Evolutionary conservation across 805 yeast species (phyloP), one percentile per base, ranked within the genome.

Genomic region (Suhomyces prunicola): DNA sequence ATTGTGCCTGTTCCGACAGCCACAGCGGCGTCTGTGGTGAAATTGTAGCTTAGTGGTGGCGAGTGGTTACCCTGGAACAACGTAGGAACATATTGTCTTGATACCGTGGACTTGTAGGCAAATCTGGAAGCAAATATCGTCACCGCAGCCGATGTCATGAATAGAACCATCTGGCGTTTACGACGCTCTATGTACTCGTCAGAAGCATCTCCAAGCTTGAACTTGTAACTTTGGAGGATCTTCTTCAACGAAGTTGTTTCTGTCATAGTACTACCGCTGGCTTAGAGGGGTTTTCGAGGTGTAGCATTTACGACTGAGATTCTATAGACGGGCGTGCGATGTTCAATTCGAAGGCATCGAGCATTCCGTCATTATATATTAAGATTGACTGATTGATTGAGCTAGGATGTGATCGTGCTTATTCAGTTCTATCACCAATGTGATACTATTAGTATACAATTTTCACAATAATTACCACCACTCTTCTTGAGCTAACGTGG

Each of bases 1-100:
- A 87, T 70, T 0, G 96, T 82, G 1, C 97, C 96, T 41, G 88
- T 86, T 0, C 86, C 83, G 2, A 92, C 90, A 0, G 97, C 97
- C 41, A 85, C 83, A 33, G 90, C 82, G 1, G 97, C 97, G 66
- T 91, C 97, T 51, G 83, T 81, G 56, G 88, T 84, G 65, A 88
- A 85, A 29, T 88, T 86, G 63, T 86, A 87, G 41, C 76, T 63
- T n/a, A 84, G 77, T 5, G 97, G 97, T 2, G 96, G 96, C 53
- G 83, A 80, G 62, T 90, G 93, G 69, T 91, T 91, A 10, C 92
- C 90, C 61, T 89, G 91, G 69, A 88, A 92, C 61, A 85, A 76
- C 44, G 79, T 79, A 6, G 97, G 97, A 5, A 83, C 73, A 69
- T 82, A 90, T 68, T 87, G 85, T 60, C 97, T 78, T 23, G 86